Percentiles rank a stretch among this genome's conserved stretches.
Evolutionary conservation across 805 yeast genomes (phyloP).

Genomic region (Zygotorulaspora danielsina): DNA sequence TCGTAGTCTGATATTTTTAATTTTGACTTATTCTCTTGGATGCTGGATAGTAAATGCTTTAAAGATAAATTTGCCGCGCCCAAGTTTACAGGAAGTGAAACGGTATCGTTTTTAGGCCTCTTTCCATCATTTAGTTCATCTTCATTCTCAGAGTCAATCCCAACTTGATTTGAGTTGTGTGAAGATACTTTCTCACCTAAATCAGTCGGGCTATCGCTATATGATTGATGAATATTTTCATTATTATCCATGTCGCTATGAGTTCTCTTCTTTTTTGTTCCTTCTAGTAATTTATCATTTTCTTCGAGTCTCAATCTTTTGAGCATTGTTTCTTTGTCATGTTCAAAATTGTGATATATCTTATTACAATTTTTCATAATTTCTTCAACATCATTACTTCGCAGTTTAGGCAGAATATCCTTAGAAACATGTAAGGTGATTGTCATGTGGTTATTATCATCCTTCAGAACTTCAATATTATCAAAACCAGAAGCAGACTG

Average conservation of each 20-base stretch:
- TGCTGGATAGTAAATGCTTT: constrained; percentile 72
- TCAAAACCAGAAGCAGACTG: not conserved
- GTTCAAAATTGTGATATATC: constrained; percentile 71
- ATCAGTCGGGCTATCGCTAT: not conserved
- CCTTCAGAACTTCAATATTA: constrained; percentile 7
- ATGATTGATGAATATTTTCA: constrained; percentile 4
- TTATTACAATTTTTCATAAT: constrained; percentile 61
- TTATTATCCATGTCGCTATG: constrained; percentile 23
- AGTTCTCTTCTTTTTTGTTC: constrained; percentile 27
- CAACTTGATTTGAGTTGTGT: constrained; percentile 29
- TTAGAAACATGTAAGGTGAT: constrained; percentile 36
- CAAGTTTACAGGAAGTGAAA: constrained; percentile 40
- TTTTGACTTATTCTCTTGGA: constrained; percentile 75
- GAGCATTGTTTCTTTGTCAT: constrained; percentile 67
- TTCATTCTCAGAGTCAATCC: constrained; percentile 23
- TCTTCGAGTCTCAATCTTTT: constrained; percentile 75
- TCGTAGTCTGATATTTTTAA: constrained; percentile 75
- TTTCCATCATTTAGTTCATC: constrained; percentile 17
- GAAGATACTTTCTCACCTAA: constrained; percentile 20
- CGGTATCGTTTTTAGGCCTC: constrained; percentile 26
- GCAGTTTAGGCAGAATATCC: constrained; percentile 34
- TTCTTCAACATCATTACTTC: constrained; percentile 33
- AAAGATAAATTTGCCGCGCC: constrained; percentile 77
- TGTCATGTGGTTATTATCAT: constrained; percentile 26
- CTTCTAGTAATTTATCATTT: constrained; percentile 62